These are phyloP conservation scores for Naegleria fowleri DNA, from an alignment of 208 protist genomes.

Conservation along the genomic window DNA sequence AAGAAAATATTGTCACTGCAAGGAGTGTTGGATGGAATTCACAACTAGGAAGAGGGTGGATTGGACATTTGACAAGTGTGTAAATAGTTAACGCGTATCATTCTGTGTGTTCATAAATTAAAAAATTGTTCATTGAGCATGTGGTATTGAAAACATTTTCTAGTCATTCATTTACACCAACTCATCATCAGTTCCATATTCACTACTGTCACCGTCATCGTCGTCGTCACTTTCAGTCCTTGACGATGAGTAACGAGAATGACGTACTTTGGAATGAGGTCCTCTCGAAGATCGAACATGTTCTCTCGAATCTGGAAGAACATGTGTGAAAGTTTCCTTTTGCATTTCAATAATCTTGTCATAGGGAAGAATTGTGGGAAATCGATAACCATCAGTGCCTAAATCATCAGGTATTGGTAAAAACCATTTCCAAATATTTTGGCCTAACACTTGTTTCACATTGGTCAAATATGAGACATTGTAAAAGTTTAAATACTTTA, in stretches of 20 bases:
- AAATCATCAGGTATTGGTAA: not conserved
- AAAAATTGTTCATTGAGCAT: not conserved
- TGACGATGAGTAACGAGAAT: not conserved
- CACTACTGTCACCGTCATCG: not conserved
- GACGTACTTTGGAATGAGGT: not conserved
- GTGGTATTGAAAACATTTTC: no score
- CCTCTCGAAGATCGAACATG: not conserved
- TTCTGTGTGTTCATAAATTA: no score
- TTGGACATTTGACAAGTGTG: no score
- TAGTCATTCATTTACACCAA: not conserved
- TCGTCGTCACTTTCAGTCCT: not conserved
- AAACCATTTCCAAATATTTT: not conserved
- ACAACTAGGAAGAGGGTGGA: no score
- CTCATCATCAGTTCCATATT: not conserved
- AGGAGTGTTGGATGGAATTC: no score
- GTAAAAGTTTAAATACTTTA: constrained; percentile 2
- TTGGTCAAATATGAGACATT: not conserved
- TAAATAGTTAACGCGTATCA: no score
- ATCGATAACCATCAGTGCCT: not conserved
- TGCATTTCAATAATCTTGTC: not conserved
- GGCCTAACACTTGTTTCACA: not conserved
- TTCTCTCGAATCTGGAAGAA: not conserved
- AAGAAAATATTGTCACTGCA: no score
- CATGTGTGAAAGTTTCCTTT: not conserved
- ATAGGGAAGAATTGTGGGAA: not conserved